Percentiles rank a stretch among this genome's conserved stretches.
These are phyloP conservation scores for rapeseed (Brassica napus) DNA, from an alignment of 345 rosid species.

Conservation along the genomic window Da-Ae NC_063444.1:49768501-49769000, in stretches of 20 bases:
- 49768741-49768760: not conserved
- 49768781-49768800: not conserved
- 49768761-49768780: not conserved
- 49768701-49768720: slow-evolving; percentile 26
- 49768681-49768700: slow-evolving; percentile 37
- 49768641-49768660: slow-evolving; percentile 38
- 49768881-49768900: not conserved
- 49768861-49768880: not conserved
- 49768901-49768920: not conserved
- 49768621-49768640: slow-evolving; percentile 23
- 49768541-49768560: slow-evolving; percentile 26
- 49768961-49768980: slow-evolving; percentile 42
- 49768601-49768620: slow-evolving; percentile 35
- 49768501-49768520: slow-evolving; percentile 30
- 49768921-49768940: not conserved
- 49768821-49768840: not conserved
- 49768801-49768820: not conserved
- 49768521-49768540: slow-evolving; percentile 42
- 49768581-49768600: not conserved
- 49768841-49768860: not conserved
- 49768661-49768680: slow-evolving; percentile 41
- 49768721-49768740: slow-evolving; percentile 38
- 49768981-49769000: slow-evolving; percentile 30
- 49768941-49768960: not conserved
- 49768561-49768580: slow-evolving; percentile 36